Evolutionary conservation across 176 grass and related monocot genomes (phyloP).

Genomic region (Puya raimondii): DNA sequence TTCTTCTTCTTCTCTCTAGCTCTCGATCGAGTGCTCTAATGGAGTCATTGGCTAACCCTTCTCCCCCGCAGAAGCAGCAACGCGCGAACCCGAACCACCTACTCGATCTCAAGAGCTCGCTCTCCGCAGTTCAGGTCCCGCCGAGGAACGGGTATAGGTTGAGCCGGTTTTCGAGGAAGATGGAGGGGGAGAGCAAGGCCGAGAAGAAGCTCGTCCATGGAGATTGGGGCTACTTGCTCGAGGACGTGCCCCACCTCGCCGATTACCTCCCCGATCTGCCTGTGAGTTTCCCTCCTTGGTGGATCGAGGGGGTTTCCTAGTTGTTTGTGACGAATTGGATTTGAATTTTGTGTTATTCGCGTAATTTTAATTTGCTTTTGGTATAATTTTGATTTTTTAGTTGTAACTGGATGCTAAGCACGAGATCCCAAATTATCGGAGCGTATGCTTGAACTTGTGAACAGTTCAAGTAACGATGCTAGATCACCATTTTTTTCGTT

Average conservation of each 20-base stretch:
- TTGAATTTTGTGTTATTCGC: too few relatives aligned
- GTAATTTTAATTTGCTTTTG: too few relatives aligned
- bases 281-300: constrained; percentile 24
- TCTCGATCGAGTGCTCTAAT: too few relatives aligned
- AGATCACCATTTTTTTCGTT: background rate
- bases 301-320: background rate
- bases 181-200: constrained; percentile 18
- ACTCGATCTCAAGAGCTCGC: constrained; percentile 28
- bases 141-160: background rate
- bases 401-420: too few relatives aligned
- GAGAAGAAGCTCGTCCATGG: constrained; percentile 35
- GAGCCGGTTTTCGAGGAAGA: constrained; percentile 13
- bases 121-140: constrained; percentile 7
- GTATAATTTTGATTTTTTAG: too few relatives aligned
- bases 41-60: too few relatives aligned
- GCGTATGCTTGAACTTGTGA: too few relatives aligned
- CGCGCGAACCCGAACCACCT: background rate
- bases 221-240: constrained; percentile 66
- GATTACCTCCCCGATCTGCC: constrained; percentile 73
- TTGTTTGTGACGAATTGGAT: background rate
- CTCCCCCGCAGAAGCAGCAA: background rate
- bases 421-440: too few relatives aligned
- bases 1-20: too few relatives aligned
- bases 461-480: too few relatives aligned
- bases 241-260: constrained; percentile 82